These are phyloP conservation scores for Cercospora citrullina DNA, from an alignment of 2,329 filamentous ascomycete genomes.

Conservation along the genomic window DNA sequence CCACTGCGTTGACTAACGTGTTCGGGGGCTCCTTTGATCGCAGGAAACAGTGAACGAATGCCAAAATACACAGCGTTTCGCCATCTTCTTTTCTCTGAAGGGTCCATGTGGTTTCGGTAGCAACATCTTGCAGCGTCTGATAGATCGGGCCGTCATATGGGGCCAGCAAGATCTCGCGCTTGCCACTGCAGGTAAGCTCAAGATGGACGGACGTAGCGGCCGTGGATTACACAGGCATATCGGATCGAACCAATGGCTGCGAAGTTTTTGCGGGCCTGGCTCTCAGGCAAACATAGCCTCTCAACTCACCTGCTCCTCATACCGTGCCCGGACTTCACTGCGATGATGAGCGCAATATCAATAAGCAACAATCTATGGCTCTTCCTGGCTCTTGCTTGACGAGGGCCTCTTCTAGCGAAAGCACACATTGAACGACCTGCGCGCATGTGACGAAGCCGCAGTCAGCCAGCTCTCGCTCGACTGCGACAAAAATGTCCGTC, in stretches of 20 bases:
- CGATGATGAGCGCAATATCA: not conserved
- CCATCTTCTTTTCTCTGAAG: not conserved
- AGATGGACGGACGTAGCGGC: not conserved
- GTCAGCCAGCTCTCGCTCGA: not conserved
- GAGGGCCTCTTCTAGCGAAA: not conserved
- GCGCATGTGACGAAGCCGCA: not conserved
- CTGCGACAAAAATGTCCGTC: not conserved
- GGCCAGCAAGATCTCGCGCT: not conserved
- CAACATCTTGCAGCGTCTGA: not conserved
- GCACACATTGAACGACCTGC: too few relatives aligned
- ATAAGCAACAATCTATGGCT: not conserved
- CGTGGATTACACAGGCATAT: not conserved
- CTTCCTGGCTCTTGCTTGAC: not conserved
- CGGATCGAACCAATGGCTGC: too few relatives aligned
- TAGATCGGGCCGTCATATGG: not conserved
- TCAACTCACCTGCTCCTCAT: not conserved
- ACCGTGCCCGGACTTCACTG: not conserved
- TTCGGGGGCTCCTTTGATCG: not conserved
- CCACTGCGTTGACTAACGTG: not conserved
- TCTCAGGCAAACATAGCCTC: not conserved
- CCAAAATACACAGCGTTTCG: not conserved
- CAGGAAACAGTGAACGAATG: not conserved
- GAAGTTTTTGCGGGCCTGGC: not conserved
- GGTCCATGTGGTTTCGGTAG: too few relatives aligned
- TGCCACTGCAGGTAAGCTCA: not conserved